A percentile compares a stretch with the other conserved stretches of the same genome.
phyloP scores from a whole-genome alignment of 108 stramenopile species.

The Nannochloropsis granulata region DNA sequence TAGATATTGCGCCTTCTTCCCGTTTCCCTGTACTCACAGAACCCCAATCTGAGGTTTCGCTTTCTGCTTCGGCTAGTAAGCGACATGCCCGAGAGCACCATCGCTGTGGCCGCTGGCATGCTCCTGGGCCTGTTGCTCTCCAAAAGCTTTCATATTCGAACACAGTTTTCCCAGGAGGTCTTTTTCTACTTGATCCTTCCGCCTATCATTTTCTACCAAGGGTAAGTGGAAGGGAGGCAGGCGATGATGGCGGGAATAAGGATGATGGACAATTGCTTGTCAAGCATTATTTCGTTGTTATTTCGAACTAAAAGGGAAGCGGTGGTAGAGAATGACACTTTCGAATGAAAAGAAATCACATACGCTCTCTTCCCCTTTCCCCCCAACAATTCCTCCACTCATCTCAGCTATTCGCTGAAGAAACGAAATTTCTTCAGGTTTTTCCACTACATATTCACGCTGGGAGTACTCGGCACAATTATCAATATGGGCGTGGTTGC shows the following conservation, averaged over 20 bases:
- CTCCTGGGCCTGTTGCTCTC: neutral
- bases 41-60: neutral
- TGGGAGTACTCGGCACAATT: conserved; percentile 34
- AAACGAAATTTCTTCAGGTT: conserved; percentile 38
- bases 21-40: neutral
- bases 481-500: conserved; percentile 31
- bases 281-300: neutral
- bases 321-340: neutral
- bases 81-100: neutral
- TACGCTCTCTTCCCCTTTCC: neutral
- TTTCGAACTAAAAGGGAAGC: neutral
- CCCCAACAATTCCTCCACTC: neutral
- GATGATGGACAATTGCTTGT: neutral
- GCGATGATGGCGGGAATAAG: neutral
- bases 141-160: neutral
- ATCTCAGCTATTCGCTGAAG: conserved; percentile 31
- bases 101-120: neutral
- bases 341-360: too few relatives aligned
- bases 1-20: too few relatives aligned
- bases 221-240: neutral
- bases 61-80: neutral
- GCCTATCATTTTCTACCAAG: conserved; percentile 41
- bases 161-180: conserved; percentile 27
- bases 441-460: conserved; percentile 34
- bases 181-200: conserved; percentile 44